Percentiles rank a stretch among this genome's conserved stretches.
These are phyloP conservation scores for Blumeria graminis DNA, from an alignment of 2,329 filamentous ascomycete genomes.

Conservation along the genomic window DNA sequence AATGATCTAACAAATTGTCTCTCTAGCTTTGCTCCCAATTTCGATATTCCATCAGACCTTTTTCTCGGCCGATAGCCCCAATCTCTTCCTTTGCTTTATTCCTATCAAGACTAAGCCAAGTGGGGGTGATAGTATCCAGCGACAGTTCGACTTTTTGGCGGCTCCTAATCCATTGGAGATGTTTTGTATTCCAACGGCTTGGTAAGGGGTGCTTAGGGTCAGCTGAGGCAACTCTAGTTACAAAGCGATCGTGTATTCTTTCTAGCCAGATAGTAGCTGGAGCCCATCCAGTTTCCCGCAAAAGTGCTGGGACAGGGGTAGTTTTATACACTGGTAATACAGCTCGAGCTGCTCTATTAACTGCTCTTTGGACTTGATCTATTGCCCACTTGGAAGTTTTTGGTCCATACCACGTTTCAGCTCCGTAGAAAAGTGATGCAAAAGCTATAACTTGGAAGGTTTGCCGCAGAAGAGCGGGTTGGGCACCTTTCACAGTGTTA, in stretches of 20 bases:
- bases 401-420: neutral
- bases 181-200: neutral
- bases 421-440: neutral
- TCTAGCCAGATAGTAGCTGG: neutral
- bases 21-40: neutral
- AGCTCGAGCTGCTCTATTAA: neutral
- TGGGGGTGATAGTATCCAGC: no score
- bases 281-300: neutral
- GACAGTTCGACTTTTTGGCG: no score
- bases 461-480: neutral
- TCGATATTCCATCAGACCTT: neutral
- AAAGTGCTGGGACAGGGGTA: neutral
- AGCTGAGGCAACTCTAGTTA: neutral
- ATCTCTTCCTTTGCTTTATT: no score
- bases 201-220: neutral
- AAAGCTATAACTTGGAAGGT: neutral
- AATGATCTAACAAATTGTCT: neutral
- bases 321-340: neutral
- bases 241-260: neutral
- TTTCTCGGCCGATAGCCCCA: no score
- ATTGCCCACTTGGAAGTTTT: neutral
- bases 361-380: neutral
- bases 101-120: no score
- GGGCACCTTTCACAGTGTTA: neutral
- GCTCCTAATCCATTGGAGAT: neutral